Conservation (phyloP, 2,329 filamentous ascomycete genomes). For the Diaporthe sp. region DNA sequence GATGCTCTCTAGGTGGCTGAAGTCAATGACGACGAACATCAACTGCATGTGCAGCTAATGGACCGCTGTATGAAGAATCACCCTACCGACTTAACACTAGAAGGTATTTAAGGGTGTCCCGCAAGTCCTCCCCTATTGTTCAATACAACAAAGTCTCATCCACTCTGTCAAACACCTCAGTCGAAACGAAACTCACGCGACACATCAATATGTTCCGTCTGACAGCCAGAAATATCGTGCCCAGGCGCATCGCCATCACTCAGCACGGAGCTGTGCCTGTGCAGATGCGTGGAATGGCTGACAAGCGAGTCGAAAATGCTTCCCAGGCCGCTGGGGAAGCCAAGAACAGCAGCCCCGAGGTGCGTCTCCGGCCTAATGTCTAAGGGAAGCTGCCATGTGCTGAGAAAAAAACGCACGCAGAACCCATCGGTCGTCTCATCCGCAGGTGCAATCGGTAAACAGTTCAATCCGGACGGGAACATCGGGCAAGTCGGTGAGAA, state of each 20-base stretch:
- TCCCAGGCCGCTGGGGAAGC: constrained; percentile 18
- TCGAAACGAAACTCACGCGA: neutral
- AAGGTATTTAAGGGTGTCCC: neutral
- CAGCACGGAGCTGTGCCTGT: neutral
- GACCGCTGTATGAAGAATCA: neutral
- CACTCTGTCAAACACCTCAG: neutral
- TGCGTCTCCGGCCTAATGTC: neutral
- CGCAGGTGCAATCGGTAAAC: constrained; percentile 5
- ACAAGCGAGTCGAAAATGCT: constrained; percentile 16
- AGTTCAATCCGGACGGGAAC: constrained; percentile 28
- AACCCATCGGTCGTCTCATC: constrained; percentile 11
- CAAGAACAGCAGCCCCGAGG: constrained; percentile 16
- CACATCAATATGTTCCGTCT: neutral
- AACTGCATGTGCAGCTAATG: neutral
- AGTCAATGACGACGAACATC: constrained; percentile 1
- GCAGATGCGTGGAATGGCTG: constrained; percentile 1
- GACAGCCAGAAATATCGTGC: neutral
- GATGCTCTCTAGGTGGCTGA: neutral
- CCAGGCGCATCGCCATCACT: neutral
- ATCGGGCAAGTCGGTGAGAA: constrained; percentile 29
- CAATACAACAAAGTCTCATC: neutral
- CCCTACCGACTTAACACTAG: neutral
- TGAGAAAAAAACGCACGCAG: neutral
- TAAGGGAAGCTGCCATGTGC: too few species aligned
- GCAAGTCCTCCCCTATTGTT: too few species aligned